phyloP scores from a whole-genome alignment of 176 grass and related monocot genomes.

The Eragrostis curvula region DNA sequence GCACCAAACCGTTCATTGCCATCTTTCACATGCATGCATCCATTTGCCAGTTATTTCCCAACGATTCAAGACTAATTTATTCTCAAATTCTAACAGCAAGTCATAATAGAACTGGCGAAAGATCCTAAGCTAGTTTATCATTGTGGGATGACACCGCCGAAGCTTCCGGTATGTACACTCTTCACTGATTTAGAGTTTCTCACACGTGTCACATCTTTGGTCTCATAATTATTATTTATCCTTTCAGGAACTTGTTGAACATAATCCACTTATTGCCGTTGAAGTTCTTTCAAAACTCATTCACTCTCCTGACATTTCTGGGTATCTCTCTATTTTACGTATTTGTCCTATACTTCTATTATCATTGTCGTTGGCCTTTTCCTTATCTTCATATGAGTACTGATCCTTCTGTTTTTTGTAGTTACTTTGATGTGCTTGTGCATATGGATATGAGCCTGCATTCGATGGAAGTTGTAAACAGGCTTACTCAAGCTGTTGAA shows the following conservation, averaged over 20 bases:
- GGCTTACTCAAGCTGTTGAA: constrained; percentile 93
- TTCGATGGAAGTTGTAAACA: constrained; percentile 99
- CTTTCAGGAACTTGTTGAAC: constrained; percentile 96
- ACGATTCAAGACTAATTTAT: constrained; percentile 56
- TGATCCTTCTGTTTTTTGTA: constrained; percentile 36
- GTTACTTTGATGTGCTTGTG: constrained; percentile 95
- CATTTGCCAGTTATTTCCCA: constrained; percentile 38
- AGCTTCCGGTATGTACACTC: constrained; percentile 70
- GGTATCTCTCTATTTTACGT: constrained; percentile 45
- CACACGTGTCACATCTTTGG: constrained; percentile 4
- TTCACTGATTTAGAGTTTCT: neutral
- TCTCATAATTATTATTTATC: constrained; percentile 28
- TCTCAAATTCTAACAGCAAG: constrained; percentile 84
- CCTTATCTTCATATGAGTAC: neutral
- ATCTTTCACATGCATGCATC: neutral
- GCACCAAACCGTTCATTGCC: constrained; percentile 1
- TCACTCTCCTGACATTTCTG: constrained; percentile 89
- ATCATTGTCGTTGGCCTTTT: neutral
- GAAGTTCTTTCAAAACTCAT: constrained; percentile 98
- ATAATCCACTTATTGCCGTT: constrained; percentile 95
- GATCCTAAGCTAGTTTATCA: constrained; percentile 96
- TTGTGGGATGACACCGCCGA: constrained; percentile 84
- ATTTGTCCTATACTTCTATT: constrained; percentile 23
- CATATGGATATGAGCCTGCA: constrained; percentile 99
- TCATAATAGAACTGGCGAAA: constrained; percentile 84